Evolutionary conservation across 305 asterid species (phyloP), one percentile per base, ranked within the genome.

Genomic region (Striga hermonthica): DNA sequence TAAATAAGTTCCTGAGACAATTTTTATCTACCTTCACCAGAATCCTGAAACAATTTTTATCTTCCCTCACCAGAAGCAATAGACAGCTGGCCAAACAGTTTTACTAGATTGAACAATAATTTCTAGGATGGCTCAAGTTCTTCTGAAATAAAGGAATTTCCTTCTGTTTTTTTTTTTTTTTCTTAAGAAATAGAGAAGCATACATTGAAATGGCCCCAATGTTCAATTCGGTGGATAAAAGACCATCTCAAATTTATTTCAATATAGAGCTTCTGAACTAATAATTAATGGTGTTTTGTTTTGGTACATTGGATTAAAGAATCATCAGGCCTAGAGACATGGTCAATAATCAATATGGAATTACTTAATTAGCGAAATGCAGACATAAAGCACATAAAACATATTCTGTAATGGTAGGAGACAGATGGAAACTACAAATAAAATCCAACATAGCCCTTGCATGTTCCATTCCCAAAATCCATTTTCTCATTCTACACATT

Each of bases 341-440:
- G 57, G 44, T 31, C 69, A 13, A 15, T 44, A 71, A 50, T 67
- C 60, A 67, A 57, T 54, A 44, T 55, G 56, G 4, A 60, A n/a
- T 22, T 43, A 70, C 58, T 28, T 36, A 49, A 34, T 36, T 22
- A 22, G 31, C 31, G 31, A 37, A 40, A 45, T 15, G 56, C 31
- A 5, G 47, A 14, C 38, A 16, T 53, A 22, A 47, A 39, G 4
- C 48, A 16, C 13, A 28, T 47, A 45, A 31, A 38, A 37, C 4
- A 31, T 4, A 8, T 58, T 14, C 55, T 35, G 38, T 6, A 40
- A 40, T 48, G 38, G 50, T 60, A 7, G 57, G 58, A 66, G 22
- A 41, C 47, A 41, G 9, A 41, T 1, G 47, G 47, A 41, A 41
- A 41, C 47, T 41, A 41, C 35, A 0, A 22, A 48, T n/a, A 48